Base-by-base conservation (phyloP, 169 alveolate genomes). In the Eimeria brunetti region DNA sequence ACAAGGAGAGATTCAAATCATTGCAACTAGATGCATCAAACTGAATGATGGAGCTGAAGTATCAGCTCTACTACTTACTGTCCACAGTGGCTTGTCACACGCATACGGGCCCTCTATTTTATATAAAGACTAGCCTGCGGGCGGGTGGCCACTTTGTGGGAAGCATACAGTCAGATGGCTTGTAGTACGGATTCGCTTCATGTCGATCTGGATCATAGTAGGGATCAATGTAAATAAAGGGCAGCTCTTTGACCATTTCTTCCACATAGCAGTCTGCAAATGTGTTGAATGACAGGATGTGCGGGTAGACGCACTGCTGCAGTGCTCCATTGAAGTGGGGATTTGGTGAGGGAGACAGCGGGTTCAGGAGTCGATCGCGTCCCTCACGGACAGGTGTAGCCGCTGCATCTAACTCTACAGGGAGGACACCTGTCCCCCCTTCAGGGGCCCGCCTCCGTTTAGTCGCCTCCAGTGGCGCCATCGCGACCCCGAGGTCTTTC, bases 121-220 rank as follows among this genome's bases (percentile, higher is more conserved):
- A 7, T 6, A 2, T 33, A 67, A 9, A 46, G 46, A 14, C n/a
- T 67, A 20, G 11, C 7, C 0, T 73, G 62, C 62, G 41, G 60
- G 86, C 20, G 53, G 38, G 6, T 4, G n/a, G 69, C 9, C 4
- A 33, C 24, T 84, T 33, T 27, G 44, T 64, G 18, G 46, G 41
- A 81, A 27, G 51, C 92, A n/a, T 51, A 88, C 96, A 76, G 85
- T 95, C 95, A 12, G 69, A 3, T 5, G 96, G 95, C 44, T 41
- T 49, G 88, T 95, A 95, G 93, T 64, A 94, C 30, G 96, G 96
- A 38, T 85, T 94, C 20, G 88, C 84, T 67, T 84, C 96, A 64
- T 89, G 91, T 6, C 81, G 84, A 36, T 94, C 96, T 20, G 95
- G 67, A 38, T 86, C 94, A 62, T 46, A 88, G 81, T 38, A 4